Conservation (phyloP, 2,329 filamentous ascomycete genomes). For the Rutstroemia sydowiana region DNA sequence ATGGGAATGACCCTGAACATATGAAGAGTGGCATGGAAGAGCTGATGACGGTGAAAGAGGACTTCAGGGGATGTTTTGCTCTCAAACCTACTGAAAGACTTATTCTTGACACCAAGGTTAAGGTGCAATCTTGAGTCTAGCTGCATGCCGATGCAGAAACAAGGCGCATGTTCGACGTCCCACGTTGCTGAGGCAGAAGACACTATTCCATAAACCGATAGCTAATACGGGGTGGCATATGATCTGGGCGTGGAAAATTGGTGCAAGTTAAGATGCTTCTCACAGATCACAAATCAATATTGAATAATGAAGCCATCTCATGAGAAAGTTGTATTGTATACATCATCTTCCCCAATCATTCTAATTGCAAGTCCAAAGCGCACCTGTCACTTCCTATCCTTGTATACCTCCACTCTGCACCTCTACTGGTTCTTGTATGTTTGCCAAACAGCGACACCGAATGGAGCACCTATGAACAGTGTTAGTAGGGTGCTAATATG, state of each 20-base stretch:
- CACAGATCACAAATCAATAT: neutral
- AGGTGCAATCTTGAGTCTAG: slow-evolving; percentile 14
- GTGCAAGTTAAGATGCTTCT: neutral
- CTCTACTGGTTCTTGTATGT: slow-evolving; percentile 32
- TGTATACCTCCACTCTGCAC: neutral
- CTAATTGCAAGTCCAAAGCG: slow-evolving; percentile 15
- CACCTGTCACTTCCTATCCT: neutral
- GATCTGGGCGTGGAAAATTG: too few species aligned
- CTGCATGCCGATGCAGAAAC: neutral
- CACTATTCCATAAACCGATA: too few species aligned
- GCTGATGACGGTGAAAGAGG: slow-evolving; percentile 38
- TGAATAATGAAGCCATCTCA: slow-evolving; percentile 2
- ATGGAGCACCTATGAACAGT: slow-evolving; percentile 40
- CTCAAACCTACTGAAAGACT: slow-evolving; percentile 46
- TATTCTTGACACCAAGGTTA: slow-evolving; percentile 43
- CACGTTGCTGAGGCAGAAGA: too few species aligned
- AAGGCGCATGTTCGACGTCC: too few species aligned
- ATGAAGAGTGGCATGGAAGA: slow-evolving; percentile 47
- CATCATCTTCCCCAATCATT: slow-evolving; percentile 9
- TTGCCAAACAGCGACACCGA: slow-evolving; percentile 48
- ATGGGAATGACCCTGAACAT: slow-evolving; percentile 48
- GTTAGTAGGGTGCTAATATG: slow-evolving; percentile 17
- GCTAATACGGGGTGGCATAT: too few species aligned
- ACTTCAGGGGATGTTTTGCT: slow-evolving; percentile 46
- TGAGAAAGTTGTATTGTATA: slow-evolving; percentile 8